Base-by-base conservation (phyloP, 345 rosid species). In the Theobroma cacao region DNA sequence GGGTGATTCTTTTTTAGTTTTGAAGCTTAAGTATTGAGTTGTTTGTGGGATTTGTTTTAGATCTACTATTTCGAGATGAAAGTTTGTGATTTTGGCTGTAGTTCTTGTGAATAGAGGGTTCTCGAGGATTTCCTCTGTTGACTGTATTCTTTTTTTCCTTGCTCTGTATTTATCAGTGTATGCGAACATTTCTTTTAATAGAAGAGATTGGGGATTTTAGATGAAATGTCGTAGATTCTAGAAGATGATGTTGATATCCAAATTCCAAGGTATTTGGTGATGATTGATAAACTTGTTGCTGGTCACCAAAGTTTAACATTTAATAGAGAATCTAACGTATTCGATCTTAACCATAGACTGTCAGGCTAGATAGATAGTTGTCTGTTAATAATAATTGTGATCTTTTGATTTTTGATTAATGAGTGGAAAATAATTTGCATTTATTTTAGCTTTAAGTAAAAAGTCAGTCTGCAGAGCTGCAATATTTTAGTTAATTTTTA, bases 1-100 rank as follows among this genome's bases (percentile, higher is more conserved):
- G 26, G 1, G 47, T 41, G 53, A 30, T 56, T 68, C 36, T 68
- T 10, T 67, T 34, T 43, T 3, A 56, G 36, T 80, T 71, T 69
- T 66, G 72, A 41, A 70, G 73, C 43, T 17, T 30, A 60, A 48
- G 13, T 64, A n/a, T 47, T 3, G 41, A 31, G 17, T 76, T 59
- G 31, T 61, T 15, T 48, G 17, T 34, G 36, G 22, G 53, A 64
- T 43, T 61, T 76, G 8, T 77, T 66, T 80, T 77, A 74, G 85
- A 80, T 82, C 84, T 80, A 47, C 38, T 50, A 18, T 82, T 20
- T 59, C 36, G 52, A 33, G 22, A 13, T 36, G 9, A 47, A 70
- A 47, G 60, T 8, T 30, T 11, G 30, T 5, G 12, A 3, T 10
- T 47, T 63, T 73, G 34, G 45, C 41, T 65, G 34, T 33, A 2